These are phyloP conservation scores for Tilletia caries DNA, from an alignment of 1,284 basidiomycete genomes.

Conservation along the genomic window DNA sequence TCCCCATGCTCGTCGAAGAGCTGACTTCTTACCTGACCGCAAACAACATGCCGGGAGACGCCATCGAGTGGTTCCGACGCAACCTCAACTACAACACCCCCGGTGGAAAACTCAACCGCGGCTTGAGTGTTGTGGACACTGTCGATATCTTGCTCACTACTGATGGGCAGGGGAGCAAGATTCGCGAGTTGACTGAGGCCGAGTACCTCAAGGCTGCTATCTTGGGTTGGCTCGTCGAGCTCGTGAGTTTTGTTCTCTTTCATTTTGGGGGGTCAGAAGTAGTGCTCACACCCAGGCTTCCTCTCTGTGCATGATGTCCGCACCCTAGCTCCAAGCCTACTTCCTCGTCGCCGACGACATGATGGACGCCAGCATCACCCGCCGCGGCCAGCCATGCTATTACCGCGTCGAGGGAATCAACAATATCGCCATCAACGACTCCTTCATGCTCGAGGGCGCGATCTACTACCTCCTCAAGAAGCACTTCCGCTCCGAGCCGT, in stretches of 20 bases:
- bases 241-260: constrained; percentile 62
- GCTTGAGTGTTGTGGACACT: constrained; percentile 89
- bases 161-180: constrained; percentile 60
- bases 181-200: constrained; percentile 40
- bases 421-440: constrained; percentile 91
- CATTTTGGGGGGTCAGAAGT: not conserved
- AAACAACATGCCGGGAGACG: constrained; percentile 68
- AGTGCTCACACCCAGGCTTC: not conserved
- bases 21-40: constrained; percentile 64
- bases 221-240: constrained; percentile 92
- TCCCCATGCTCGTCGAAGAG: constrained; percentile 61
- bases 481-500: constrained; percentile 76
- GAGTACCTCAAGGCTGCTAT: constrained; percentile 88
- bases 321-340: constrained; percentile 81
- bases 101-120: constrained; percentile 93
- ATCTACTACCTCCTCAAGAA: constrained; percentile 87
- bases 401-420: constrained; percentile 66
- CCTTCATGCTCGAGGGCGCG: constrained; percentile 91
- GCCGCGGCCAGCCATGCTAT: constrained; percentile 98
- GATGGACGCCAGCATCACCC: constrained; percentile 90
- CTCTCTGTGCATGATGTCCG: not conserved
- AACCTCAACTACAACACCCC: constrained; percentile 86
- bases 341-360: constrained; percentile 98
- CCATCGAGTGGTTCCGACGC: constrained; percentile 71
- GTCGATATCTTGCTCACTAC: constrained; percentile 70